Percentiles rank a stretch among this genome's conserved stretches.
Evolutionary conservation across 2,329 filamentous ascomycete species (phyloP).

Genomic region (Botrytis medusae): DNA sequence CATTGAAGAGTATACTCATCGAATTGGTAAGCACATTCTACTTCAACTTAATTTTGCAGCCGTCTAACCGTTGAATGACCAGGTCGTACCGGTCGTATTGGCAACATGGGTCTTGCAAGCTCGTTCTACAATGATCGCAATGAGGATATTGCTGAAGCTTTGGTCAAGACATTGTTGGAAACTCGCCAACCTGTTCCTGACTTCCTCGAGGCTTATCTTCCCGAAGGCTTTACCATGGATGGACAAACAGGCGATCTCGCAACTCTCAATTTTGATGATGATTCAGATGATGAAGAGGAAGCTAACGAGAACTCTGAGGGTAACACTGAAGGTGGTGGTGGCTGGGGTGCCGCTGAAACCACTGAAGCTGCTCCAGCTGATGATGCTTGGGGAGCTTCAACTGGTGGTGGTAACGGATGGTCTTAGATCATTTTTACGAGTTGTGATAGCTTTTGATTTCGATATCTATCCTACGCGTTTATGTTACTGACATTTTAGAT

Average conservation of each 20-base stretch:
- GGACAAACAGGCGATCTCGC: conserved; percentile 27
- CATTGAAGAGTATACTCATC: conserved; percentile 90
- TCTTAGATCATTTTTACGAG: background rate
- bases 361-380: conserved; percentile 8
- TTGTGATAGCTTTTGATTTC: background rate
- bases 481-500: conserved; percentile 1
- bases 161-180: conserved; percentile 82
- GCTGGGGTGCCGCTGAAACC: conserved; percentile 11
- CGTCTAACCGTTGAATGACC: conserved; percentile 25
- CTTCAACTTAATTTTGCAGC: background rate
- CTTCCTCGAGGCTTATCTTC: conserved; percentile 68
- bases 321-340: conserved; percentile 20
- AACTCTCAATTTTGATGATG: conserved; percentile 50
- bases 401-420: background rate
- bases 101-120: conserved; percentile 79
- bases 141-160: conserved; percentile 66
- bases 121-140: conserved; percentile 86
- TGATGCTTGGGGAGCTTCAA: conserved; percentile 6
- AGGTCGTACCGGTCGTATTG: conserved; percentile 93
- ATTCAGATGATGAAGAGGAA: conserved; percentile 60
- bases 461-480: background rate
- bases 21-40: conserved; percentile 67
- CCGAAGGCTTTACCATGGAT: conserved; percentile 48
- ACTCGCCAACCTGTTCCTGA: conserved; percentile 76
- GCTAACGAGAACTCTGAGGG: conserved; percentile 38